Evolutionary conservation across 1,284 basidiomycete species (phyloP), one percentile per base, ranked within the genome.

Genomic region (Anthracocystis setariae): DNA sequence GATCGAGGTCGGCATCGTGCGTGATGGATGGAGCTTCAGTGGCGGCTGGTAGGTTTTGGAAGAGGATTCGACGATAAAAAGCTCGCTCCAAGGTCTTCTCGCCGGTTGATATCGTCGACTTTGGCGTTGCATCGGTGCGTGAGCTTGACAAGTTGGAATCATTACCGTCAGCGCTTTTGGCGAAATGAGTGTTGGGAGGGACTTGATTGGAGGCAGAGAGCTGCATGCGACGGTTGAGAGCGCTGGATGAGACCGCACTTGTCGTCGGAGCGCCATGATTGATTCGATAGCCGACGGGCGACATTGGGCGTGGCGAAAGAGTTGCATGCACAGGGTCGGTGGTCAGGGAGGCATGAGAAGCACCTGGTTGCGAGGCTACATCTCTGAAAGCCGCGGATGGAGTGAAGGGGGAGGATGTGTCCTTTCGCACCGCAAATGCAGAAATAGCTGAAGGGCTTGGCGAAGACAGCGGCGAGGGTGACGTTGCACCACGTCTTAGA

Each of bases 1-100:
- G 74, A 39, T 77, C 74, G 13, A 75, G 55, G 20, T 58, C 52
- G 13, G 37, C 33, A 23, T 65, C 65, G 10, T 59, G 52, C 3
- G 71, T 73, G 39, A 69, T 60, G 4, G 18, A 10, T 21, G 66
- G 61, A n/a, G 54, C 49, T 3, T 35, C 29, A 3, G 37, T 37
- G 21, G 47, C 39, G 3, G 50, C 12, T 3, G 64, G 8, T 7
- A 73, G 60, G 40, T 73, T 43, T 29, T 67, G 64, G 27, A 73
- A 73, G 32, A 73, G 60, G 21, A 73, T 60, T 27, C 70, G 70
- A 21, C 70, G 64, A 45, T 68, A 73, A 47, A 73, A 68, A 3
- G 59, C 63, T 3, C 54, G 54, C 40, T 72, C 69, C 10, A 54
- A 40, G 12, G 46, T 43, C 17, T 40, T 51, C 42, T 61, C 68